Evolutionary conservation across 257 asterid species (phyloP).

Genomic region (Solanum chilense): DNA sequence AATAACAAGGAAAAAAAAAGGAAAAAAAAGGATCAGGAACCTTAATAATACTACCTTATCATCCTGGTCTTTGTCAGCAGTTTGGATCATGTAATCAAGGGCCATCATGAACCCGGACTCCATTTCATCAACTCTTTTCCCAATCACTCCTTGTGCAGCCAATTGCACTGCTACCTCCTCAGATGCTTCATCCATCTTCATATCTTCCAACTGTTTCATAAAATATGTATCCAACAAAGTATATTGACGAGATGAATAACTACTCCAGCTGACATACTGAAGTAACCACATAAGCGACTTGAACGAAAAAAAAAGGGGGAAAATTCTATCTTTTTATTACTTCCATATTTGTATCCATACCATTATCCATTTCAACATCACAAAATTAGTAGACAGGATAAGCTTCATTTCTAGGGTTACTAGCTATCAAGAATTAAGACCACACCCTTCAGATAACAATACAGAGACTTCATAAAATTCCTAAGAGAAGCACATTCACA

Average conservation of each 20-base stretch:
- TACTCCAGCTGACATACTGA: not conserved
- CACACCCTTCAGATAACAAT: not conserved
- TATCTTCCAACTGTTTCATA: conserved; percentile 64
- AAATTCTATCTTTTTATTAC: not conserved
- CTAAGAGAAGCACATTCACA: not conserved
- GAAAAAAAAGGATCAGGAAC: not conserved
- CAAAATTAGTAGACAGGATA: not conserved
- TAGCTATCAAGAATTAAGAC: not conserved
- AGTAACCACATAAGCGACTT: not conserved
- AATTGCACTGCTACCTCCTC: conserved; percentile 85
- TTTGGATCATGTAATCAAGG: conserved; percentile 91
- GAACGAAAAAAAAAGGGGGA: not conserved
- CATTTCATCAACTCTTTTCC: conserved; percentile 97
- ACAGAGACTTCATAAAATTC: not conserved
- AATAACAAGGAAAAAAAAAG: not conserved
- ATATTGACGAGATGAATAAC: not conserved
- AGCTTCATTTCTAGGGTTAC: not conserved
- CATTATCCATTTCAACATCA: not conserved
- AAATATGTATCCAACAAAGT: conserved; percentile 4
- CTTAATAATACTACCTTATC: conserved; percentile 49
- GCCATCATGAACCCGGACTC: conserved; percentile 94
- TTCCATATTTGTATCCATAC: not conserved
- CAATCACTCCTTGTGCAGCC: conserved; percentile 98
- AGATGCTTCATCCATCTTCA: conserved; percentile 89
- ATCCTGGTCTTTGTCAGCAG: conserved; percentile 81